Evolutionary conservation across 345 rosid genomes (phyloP).

Genomic region (Limnanthes douglasii): DNA sequence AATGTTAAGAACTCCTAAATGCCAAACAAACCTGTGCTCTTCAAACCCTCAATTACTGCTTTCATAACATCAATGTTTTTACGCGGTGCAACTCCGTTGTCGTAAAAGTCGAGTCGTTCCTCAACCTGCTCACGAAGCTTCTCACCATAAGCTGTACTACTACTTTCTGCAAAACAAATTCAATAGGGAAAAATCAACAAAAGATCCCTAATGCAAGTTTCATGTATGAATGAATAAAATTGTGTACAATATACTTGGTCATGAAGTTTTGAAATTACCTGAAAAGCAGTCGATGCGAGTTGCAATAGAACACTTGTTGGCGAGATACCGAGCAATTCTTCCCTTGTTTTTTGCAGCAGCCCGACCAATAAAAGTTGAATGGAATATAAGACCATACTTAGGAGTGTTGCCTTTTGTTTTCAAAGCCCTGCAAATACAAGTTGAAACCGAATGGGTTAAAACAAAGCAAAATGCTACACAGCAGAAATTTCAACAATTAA

Average conservation of each 20-base stretch:
- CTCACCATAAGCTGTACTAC: slow-evolving; percentile 62
- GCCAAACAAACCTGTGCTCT: slow-evolving; percentile 37
- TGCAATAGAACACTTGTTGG: slow-evolving; percentile 96
- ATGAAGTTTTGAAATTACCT: slow-evolving; percentile 23
- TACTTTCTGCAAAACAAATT: slow-evolving; percentile 28
- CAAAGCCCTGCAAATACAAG: slow-evolving; percentile 77
- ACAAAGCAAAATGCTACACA: not conserved
- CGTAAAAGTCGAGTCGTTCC: slow-evolving; percentile 87
- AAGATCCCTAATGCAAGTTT: not conserved
- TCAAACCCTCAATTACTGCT: slow-evolving; percentile 44
- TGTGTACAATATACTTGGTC: not conserved
- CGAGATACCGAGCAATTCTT: slow-evolving; percentile 91
- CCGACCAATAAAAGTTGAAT: slow-evolving; percentile 90
- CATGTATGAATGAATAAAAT: not conserved
- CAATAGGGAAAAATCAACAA: not conserved
- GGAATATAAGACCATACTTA: slow-evolving; percentile 93
- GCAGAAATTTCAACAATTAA: too few species aligned
- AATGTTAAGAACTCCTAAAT: too few species aligned
- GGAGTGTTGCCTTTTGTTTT: slow-evolving; percentile 96
- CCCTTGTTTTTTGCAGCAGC: slow-evolving; percentile 96
- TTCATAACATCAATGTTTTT: slow-evolving; percentile 96
- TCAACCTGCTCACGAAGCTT: slow-evolving; percentile 95
- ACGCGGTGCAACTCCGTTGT: slow-evolving; percentile 94
- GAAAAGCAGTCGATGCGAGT: slow-evolving; percentile 97
- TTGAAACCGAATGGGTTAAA: not conserved